Base-by-base conservation (phyloP, 2,329 filamentous ascomycete species). In the Colletotrichum neosansevieriae region DNA sequence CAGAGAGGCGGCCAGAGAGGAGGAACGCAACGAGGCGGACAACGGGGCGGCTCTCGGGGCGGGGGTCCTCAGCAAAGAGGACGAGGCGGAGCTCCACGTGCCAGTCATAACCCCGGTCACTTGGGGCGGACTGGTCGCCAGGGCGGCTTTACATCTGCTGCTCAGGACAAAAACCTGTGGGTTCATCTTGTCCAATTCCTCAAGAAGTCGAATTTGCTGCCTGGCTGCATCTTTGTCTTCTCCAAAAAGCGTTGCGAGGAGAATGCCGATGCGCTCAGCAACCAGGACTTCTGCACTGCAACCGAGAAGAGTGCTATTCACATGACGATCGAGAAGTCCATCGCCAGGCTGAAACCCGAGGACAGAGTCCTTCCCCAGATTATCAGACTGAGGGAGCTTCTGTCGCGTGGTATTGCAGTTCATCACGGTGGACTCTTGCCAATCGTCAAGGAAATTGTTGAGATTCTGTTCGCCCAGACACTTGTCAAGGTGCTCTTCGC, bases 171-270 rank as follows among this genome's bases (percentile, higher is more conserved):
- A 77, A 98, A 94, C 70, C 86, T 98, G 7, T 99, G 96, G 96
- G 95, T 98, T 40, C 93, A 98, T 75, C 87, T 99, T 44, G 94
- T 99, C 3, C 93, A 97, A 75, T 94, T 93, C 79, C 85, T 99
- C 61, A 93, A 91, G 74, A 97, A 97, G 78, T 89, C 94, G 59
- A 93, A 89, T 56, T 85, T 99, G 4, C 87, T 99, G 3, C 96
- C 96, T 0, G 94, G 92, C 9, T 98, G 95, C 78, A 97, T 99
- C 72, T 99, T 99, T 76, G 95, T 99, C 63, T 99, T 99, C 79
- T 99, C 96, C 3, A 99, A 98, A 82, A 97, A 96, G 80, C 87
- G 96, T 59, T 98, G 96, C 75, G 96, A 99, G 79, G 94, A 98
- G 76, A 99, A 98, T 77, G 96, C 96, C 0, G 94, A 98, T 77